phyloP scores from a whole-genome alignment of 2,329 filamentous ascomycete species.

The Colletotrichum gigasporum region DNA sequence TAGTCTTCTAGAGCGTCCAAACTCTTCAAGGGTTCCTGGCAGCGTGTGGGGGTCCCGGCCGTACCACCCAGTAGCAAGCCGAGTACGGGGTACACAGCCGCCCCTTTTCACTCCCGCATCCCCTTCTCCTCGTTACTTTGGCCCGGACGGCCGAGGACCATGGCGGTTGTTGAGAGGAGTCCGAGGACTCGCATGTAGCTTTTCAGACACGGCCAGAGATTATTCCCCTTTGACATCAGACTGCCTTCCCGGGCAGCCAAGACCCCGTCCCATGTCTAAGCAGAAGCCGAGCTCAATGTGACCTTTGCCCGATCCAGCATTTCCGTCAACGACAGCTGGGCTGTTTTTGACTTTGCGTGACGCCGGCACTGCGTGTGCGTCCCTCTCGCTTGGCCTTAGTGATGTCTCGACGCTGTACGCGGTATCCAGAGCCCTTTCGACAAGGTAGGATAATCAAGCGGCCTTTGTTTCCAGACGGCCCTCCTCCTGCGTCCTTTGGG shows the following conservation, averaged over 20 bases:
- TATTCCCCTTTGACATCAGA: too few species aligned
- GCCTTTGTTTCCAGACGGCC: neutral
- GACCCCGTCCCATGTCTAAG: neutral
- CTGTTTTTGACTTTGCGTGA: neutral
- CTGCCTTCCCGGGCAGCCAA: too few species aligned
- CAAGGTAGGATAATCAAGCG: neutral
- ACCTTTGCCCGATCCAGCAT: neutral
- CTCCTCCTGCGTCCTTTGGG: neutral
- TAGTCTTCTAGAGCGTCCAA: neutral
- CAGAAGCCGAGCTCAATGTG: neutral
- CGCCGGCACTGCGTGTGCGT: neutral
- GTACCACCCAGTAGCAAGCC: neutral
- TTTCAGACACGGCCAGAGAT: too few species aligned
- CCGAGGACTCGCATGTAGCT: too few species aligned
- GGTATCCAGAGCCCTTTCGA: neutral
- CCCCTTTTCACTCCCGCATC: neutral
- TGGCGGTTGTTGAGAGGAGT: neutral
- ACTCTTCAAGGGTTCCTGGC: neutral
- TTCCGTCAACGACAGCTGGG: neutral
- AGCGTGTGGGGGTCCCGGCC: constrained; percentile 6
- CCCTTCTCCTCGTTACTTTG: neutral
- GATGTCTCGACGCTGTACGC: neutral
- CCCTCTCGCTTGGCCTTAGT: neutral
- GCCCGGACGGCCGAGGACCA: constrained; percentile 19
- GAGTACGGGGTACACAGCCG: neutral